Evolutionary conservation across 805 yeast genomes (phyloP), one percentile per base, ranked within the genome.

Genomic region (Suhomyces kilbournensis): DNA sequence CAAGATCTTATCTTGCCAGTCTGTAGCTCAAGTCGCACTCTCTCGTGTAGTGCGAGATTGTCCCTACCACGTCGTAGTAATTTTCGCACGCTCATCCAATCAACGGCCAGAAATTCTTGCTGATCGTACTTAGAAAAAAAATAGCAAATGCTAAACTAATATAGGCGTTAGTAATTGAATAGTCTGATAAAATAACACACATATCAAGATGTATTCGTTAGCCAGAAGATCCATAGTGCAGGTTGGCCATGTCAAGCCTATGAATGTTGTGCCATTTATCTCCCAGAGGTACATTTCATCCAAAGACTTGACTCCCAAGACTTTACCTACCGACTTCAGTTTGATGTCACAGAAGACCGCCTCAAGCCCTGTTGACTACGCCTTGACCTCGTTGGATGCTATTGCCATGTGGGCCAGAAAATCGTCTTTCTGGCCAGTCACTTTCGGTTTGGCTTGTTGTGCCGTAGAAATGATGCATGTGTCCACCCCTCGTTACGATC

Each of bases 381-480:
- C 90, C 2, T 77, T 89, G 66, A 88, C 96, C 15, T 82, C 92
- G 19, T 74, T 89, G 61, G 96, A 89, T 65, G 85, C 85, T 56
- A 81, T 89, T 56, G 91, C 91, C 58, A 86, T 86, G 75, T 89
- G 96, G 96, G 96, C 93, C 1, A 81, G 96, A 71, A 90, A 88
- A 67, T 90, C 96, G 25, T 87, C 94, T 1, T 89, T 89, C 70
- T 89, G 96, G 96, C 96, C 96, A 7, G 92, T 88, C 45, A 89
- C 96, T 35, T 89, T 89, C 70, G 96, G 96, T 32, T 77, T 89
- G 65, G 96, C 96, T 7, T 89, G 96, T 73, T 89, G 96, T 77
- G 96, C 96, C 55, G 96, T 89, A 42, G 96, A 89, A 73, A 89
- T 89, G 96, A 89, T 89, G 96, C 96, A 89, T 68, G 88, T 86